Evolutionary conservation across 2,329 filamentous ascomycete genomes (phyloP), one percentile per base, ranked within the genome.

Genomic region (Paecilomyces dactylethromorphus): DNA sequence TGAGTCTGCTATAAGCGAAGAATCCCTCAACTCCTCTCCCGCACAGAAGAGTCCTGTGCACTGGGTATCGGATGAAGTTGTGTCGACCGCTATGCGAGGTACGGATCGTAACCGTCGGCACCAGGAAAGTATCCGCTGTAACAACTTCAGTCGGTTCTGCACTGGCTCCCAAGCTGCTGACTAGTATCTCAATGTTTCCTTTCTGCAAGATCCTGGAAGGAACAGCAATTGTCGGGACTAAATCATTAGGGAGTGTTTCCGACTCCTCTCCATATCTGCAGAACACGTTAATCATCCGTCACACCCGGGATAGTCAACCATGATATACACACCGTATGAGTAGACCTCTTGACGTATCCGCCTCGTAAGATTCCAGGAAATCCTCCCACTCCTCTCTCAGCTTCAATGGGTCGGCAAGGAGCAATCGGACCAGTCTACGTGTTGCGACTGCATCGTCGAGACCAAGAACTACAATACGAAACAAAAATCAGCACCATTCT

Each of bases 1-100:
- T 62, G 52, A 75, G 59, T 13, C 65, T 66, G 52, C 70, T 68
- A 50, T 73, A 76, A 13, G 71, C 65, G 33, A 77, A 66, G 0
- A 88, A 84, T 7, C 89, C 91, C 56, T 84, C 77, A 2, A 96
- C 76, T 0, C 91, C 92, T 54, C 90, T 82, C 0, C 86, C 87
- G 8, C 96, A 82, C 10, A 97, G 67, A 15, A 97, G 75, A 0
- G 88, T 85, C 69, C 87, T 90, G 70, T 97, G 93, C 1, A 97
- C 91, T 0, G 93, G 92, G 52, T 91, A 91, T 6, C 86, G 85
- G 50, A 94, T 81, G 15, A 86, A 82, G 12, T 86, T 86, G 58
- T 85, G 82, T 61, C 85, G 81, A 8, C 87, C 86, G 15, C 84
- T 84, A 60, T 81, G 81, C 13, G 88, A 86, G 5, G 80, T 82